A percentile compares a stretch with the other conserved stretches of the same genome.
Evolutionary conservation across 345 rosid species (phyloP).

Genomic region (Excoecaria cochinchinensis): DNA sequence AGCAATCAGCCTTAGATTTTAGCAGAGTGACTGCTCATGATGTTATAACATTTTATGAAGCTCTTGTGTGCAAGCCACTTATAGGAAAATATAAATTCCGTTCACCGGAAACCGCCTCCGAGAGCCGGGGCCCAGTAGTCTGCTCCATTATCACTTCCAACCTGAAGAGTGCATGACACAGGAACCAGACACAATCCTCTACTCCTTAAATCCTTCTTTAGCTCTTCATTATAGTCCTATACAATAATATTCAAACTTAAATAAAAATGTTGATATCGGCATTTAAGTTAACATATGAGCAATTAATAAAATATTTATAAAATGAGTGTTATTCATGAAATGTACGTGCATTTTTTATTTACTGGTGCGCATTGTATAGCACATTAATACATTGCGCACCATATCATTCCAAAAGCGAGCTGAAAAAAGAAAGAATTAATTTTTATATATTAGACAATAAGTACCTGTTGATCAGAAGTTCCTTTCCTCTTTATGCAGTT

Average conservation of each 20-base stretch:
- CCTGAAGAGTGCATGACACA: conserved; percentile 24
- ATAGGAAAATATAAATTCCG: background rate
- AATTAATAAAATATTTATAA: background rate
- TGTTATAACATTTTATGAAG: conserved; percentile 59
- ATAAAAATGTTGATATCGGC: too few species aligned
- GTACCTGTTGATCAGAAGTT: conserved; percentile 41
- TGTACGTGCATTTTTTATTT: too few species aligned
- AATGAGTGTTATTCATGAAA: too few species aligned
- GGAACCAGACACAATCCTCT: conserved; percentile 36
- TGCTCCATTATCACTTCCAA: conserved; percentile 33
- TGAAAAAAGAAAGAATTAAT: background rate
- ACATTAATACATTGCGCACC: too few species aligned
- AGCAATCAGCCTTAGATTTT: conserved; percentile 95
- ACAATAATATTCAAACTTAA: background rate
- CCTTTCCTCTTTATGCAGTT: conserved; percentile 63
- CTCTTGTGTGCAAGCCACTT: background rate
- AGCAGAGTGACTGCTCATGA: conserved; percentile 98
- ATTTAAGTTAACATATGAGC: background rate
- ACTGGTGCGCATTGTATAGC: too few species aligned
- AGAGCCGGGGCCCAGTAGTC: conserved; percentile 32
- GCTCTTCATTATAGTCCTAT: conserved; percentile 15
- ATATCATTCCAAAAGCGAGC: background rate
- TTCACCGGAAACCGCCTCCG: conserved; percentile 24
- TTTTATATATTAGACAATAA: background rate
- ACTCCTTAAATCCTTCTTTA: conserved; percentile 24